Evolutionary conservation across 1,284 basidiomycete species (phyloP).

Genomic region (Limonomyces culmigenus): DNA sequence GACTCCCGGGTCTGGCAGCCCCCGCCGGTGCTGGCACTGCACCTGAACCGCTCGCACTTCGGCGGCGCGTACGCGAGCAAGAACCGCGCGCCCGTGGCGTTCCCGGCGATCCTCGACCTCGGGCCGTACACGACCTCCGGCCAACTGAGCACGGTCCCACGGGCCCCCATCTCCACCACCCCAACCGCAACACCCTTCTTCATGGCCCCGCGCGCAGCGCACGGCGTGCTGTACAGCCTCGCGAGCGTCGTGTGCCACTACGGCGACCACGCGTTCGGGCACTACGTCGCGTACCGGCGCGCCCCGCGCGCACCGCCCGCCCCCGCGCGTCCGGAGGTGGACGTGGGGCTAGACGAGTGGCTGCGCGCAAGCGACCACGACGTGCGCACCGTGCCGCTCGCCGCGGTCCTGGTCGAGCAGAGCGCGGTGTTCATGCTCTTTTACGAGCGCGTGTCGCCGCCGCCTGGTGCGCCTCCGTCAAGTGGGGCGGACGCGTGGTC

Average conservation of each 20-base stretch:
- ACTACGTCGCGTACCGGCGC: constrained; percentile 81
- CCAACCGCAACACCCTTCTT: constrained; percentile 16
- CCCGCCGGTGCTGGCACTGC: constrained; percentile 67
- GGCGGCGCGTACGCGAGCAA: constrained; percentile 64
- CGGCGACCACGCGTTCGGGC: constrained; percentile 79
- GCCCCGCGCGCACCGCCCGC: constrained; percentile 36
- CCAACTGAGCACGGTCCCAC: constrained; percentile 51
- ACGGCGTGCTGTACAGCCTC: constrained; percentile 62
- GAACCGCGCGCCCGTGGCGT: constrained; percentile 65
- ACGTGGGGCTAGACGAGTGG: too few relatives aligned
- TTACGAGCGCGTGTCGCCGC: constrained; percentile 57
- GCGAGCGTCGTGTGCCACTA: constrained; percentile 78
- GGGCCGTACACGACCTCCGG: constrained; percentile 70
- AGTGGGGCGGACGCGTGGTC: too few relatives aligned
- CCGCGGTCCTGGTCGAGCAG: constrained; percentile 57
- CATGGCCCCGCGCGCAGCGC: constrained; percentile 31
- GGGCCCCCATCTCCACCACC: constrained; percentile 45
- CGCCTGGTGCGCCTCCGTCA: too few relatives aligned
- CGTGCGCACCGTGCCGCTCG: constrained; percentile 63
- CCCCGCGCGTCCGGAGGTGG: too few relatives aligned
- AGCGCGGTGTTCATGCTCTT: constrained; percentile 78
- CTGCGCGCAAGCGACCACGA: constrained; percentile 73
- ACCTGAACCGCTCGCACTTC: constrained; percentile 76
- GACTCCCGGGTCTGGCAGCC: constrained; percentile 29
- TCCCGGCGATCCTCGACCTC: constrained; percentile 76